These are phyloP conservation scores for Lepidium sativum DNA, from an alignment of 345 rosid species.

Conservation along the genomic window DNA sequence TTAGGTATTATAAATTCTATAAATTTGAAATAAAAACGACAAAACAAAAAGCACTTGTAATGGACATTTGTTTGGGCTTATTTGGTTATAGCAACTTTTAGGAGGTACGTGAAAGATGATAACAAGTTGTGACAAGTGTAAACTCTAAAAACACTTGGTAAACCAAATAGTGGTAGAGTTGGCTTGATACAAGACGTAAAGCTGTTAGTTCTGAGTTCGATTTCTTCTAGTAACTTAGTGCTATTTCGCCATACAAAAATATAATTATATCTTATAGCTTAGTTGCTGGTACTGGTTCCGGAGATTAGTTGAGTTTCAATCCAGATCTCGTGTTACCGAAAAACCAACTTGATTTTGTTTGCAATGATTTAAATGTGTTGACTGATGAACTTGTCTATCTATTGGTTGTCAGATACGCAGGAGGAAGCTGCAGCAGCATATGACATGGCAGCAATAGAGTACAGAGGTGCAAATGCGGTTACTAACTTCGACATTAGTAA, in stretches of 20 bases:
- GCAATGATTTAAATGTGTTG: neutral
- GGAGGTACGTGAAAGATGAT: neutral
- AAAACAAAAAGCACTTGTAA: neutral
- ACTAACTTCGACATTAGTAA: constrained; percentile 74
- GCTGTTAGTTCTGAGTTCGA: too few species aligned
- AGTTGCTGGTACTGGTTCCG: too few species aligned
- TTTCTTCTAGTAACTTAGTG: too few species aligned
- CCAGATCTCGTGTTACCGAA: too few species aligned
- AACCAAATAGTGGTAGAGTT: too few species aligned
- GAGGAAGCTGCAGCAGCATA: constrained; percentile 98
- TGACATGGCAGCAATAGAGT: constrained; percentile 93
- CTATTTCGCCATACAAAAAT: too few species aligned
- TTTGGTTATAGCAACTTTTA: constrained; percentile 14
- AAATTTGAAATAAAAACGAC: constrained; percentile 1
- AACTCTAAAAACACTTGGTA: neutral
- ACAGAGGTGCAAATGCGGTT: constrained; percentile 86
- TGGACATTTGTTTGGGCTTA: constrained; percentile 14
- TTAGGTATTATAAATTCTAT: constrained; percentile 9
- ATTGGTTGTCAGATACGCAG: constrained; percentile 54
- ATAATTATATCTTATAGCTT: too few species aligned
- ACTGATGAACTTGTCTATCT: neutral
- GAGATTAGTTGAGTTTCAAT: too few species aligned
- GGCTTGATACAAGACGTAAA: too few species aligned
- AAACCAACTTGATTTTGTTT: neutral
- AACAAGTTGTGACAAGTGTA: neutral